Evolutionary conservation across 2,329 filamentous ascomycete species (phyloP), one percentile per base, ranked within the genome.

Genomic region (Chrysoporthe cubensis): DNA sequence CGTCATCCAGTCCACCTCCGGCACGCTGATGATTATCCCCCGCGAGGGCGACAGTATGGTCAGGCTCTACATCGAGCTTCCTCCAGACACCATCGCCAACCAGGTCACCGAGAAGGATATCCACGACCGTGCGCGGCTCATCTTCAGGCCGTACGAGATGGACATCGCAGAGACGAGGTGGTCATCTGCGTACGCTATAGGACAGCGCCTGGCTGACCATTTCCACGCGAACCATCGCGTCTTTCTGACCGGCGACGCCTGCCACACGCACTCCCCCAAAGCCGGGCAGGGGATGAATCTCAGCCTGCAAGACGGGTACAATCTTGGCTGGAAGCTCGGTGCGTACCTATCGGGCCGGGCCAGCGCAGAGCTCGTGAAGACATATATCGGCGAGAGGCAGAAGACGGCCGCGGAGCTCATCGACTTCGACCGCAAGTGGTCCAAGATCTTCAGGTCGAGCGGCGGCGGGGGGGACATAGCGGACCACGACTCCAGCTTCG

Each of bases 221-320:
- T 91, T 90, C 76, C 84, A 87, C 73, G 81, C 84, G 62, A 79
- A 84, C 54, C 73, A 85, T 66, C 83, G 85, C 1, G 83, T 90
- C 3, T 90, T 90, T 71, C 76, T 91, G 14, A 85, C 86, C 0
- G 88, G 88, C 3, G 88, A 91, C 72, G 88, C 88, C 3, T 89
- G 87, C 71, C 88, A 91, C 72, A 90, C 88, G 0, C 88, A 90
- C 73, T 88, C 85, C 1, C 88, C 88, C 5, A 90, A 90, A 75
- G 88, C 88, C 0, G 88, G 88, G 0, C 88, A 90, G 76, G 88
- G 85, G 1, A 87, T 87, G 85, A 87, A 87, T 62, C 83, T 86
- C 43, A 81, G 82, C 16, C 76, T 90, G 68, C 88, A 90, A 72
- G 88, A 90, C 70, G 88, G 87, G 6, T 86, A 87, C 71, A 88